Evolutionary conservation across 768 basidiomycete genomes (phyloP), one percentile per base, ranked within the genome.

Genomic region (Mycena capillaripes): DNA sequence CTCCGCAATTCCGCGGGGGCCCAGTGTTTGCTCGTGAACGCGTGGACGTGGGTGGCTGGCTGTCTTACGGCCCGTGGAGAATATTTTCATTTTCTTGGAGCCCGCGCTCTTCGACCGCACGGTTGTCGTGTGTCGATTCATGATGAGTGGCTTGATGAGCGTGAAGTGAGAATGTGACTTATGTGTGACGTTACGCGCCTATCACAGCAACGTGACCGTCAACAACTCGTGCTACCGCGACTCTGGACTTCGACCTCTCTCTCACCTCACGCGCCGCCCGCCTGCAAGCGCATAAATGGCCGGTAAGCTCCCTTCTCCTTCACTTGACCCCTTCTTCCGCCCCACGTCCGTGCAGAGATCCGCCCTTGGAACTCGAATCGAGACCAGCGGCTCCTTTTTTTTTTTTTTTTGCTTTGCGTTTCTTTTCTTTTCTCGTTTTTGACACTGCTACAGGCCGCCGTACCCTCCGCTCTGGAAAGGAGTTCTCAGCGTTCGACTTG

Each of bases 351-450:
- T 59, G 57, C 57, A 59, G 57, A 59, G 57, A 59, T 59, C 57
- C 57, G 57, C 57, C 57, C 57, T 29, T 59, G 57, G 57, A 59
- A 59, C 57, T 59, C 57, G 57, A 59, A 59, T 42, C 36, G 36
- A 38, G 36, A 59, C 38, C 36, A 38, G 57, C 34, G 57, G 57
- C 34, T 23, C 10, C 27, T 44, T 25, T 44, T 34, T 25, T 30
- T 30, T 25, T 48, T 48, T 48, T n/a, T 23, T 32, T 29, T 30
- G 16, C 42, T 32, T 44, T 6, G 6, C 34, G 6, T 44, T 44
- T 44, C 42, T 44, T 44, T 44, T 44, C 42, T 21, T 17, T 44
- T 44, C 19, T 44, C 42, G 42, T 12, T 17, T 21, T 12, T 16
- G 14, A 44, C 60, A 30, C 44, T 27, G 10, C 16, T 34, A 46